Percentiles rank a stretch among this genome's conserved stretches.
phyloP scores from a whole-genome alignment of 192 early-diverging fungal species.

The Umbelopsis ramanniana region DNA sequence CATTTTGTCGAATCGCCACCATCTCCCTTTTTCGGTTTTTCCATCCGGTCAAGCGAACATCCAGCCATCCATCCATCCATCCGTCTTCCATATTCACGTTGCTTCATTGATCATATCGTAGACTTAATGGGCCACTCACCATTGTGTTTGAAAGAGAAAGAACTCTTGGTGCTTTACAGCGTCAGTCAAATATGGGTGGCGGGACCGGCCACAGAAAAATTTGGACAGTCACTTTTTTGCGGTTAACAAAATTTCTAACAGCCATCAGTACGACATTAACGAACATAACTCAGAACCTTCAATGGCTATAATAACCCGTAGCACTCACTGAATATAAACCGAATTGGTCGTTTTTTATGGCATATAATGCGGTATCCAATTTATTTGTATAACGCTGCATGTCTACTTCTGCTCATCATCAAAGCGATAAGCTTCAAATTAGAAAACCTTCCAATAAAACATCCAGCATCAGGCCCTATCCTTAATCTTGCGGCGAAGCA shows the following conservation, averaged over 20 bases:
- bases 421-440: too few relatives aligned
- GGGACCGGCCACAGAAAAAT: slow-evolving; percentile 9
- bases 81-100: slow-evolving; percentile 11
- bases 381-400: too few relatives aligned
- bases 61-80: slow-evolving; percentile 26
- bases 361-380: background rate
- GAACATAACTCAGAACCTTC: too few relatives aligned
- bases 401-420: too few relatives aligned
- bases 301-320: too few relatives aligned
- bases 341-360: background rate
- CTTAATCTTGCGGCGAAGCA: background rate
- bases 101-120: background rate
- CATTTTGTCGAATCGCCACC: too few relatives aligned
- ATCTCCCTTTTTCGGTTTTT: slow-evolving; percentile 7
- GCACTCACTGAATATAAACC: background rate
- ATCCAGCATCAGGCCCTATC: background rate
- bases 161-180: background rate
- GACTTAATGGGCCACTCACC: slow-evolving; percentile 22
- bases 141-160: slow-evolving; percentile 40
- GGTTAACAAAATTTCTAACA: background rate
- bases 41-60: background rate
- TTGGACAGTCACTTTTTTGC: slow-evolving; percentile 11
- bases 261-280: too few relatives aligned
- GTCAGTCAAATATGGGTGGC: background rate
- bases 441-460: too few relatives aligned